A percentile compares a stretch with the other conserved stretches of the same genome.
Evolutionary conservation across 257 asterid genomes (phyloP).

Genomic region (Solanum bulbocastanum): DNA sequence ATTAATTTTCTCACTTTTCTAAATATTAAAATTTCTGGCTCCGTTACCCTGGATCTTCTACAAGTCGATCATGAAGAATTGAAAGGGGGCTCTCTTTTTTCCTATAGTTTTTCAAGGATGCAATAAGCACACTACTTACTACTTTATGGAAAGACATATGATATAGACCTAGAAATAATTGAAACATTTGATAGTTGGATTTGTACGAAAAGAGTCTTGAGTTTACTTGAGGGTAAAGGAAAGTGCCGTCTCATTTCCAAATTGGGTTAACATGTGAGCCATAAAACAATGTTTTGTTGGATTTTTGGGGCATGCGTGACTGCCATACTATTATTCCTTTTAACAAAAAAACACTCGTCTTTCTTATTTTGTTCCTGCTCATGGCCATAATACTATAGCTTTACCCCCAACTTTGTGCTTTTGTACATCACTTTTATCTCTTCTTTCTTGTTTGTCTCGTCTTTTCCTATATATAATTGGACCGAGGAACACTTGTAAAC

Average conservation of each 20-base stretch:
- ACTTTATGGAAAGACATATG: background rate
- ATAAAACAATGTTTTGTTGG: background rate
- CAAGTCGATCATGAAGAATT: background rate
- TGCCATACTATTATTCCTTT: background rate
- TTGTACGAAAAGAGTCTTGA: background rate
- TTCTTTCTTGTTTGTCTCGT: background rate
- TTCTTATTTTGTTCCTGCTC: background rate
- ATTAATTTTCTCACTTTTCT: background rate
- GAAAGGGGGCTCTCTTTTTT: background rate
- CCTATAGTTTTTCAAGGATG: background rate
- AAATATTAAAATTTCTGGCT: background rate
- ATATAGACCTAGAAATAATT: background rate
- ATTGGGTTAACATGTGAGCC: constrained; percentile 2
- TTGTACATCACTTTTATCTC: background rate
- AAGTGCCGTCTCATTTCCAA: background rate
- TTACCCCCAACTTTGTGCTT: background rate
- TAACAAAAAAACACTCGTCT: background rate
- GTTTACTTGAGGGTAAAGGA: background rate
- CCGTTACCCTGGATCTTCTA: background rate
- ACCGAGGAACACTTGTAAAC: background rate
- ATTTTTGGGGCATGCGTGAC: constrained; percentile 1
- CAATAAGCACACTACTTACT: background rate
- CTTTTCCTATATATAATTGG: background rate
- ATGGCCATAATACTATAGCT: background rate
- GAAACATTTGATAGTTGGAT: background rate